These are phyloP conservation scores for Brachypodium distachyon DNA, from an alignment of 202 grass and related monocot genomes.

Conservation along the genomic window DNA sequence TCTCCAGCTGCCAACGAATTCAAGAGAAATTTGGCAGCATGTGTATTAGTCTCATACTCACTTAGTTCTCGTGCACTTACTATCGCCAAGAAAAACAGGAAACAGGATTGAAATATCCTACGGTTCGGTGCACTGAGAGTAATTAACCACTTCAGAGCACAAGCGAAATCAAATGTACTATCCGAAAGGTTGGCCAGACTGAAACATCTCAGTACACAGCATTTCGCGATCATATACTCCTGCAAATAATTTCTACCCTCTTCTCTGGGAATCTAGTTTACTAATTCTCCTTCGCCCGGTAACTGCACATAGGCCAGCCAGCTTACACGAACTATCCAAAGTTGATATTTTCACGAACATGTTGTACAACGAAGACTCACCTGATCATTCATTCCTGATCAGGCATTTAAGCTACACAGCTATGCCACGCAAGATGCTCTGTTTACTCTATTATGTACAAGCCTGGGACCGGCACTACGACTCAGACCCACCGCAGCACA, in stretches of 20 bases:
- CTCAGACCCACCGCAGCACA: slow-evolving; percentile 51
- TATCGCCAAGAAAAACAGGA: no score
- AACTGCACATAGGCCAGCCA: not conserved
- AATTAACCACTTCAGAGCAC: no score
- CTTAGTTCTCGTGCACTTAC: no score
- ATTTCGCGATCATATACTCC: not conserved
- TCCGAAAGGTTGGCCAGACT: no score
- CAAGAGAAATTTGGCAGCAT: no score
- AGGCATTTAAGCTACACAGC: slow-evolving; percentile 3
- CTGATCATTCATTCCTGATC: not conserved
- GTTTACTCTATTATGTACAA: slow-evolving; percentile 22
- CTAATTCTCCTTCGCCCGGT: not conserved
- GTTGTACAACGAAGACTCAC: not conserved
- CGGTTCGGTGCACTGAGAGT: no score
- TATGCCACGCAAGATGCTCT: not conserved
- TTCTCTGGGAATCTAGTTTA: not conserved
- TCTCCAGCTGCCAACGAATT: no score
- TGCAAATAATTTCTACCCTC: not conserved
- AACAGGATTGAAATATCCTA: no score
- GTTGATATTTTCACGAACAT: not conserved
- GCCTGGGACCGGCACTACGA: not conserved
- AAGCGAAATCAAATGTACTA: no score
- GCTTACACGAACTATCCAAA: not conserved
- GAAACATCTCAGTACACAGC: not conserved
- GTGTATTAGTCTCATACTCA: no score